phyloP scores from a whole-genome alignment of 2,329 filamentous ascomycete genomes.

The Xylariaceae sp. region DNA sequence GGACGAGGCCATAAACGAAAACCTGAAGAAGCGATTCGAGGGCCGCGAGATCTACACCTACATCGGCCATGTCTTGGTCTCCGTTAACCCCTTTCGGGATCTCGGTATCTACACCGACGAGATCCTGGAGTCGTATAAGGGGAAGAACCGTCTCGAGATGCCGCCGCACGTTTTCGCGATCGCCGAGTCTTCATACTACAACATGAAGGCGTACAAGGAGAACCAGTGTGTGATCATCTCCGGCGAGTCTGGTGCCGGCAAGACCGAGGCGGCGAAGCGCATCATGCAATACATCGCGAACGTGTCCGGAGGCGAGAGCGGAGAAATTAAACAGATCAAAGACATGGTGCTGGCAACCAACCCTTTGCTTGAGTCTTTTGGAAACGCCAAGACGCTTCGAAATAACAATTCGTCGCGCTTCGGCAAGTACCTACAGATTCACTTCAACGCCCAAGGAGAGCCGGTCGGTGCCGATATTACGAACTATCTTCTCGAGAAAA shows the following conservation, averaged over 20 bases:
- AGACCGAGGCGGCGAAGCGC: constrained; percentile 96
- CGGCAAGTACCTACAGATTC: constrained; percentile 95
- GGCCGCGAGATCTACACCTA: constrained; percentile 99
- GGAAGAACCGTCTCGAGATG: constrained; percentile 93
- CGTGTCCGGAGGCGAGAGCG: constrained; percentile 79
- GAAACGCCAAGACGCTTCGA: constrained; percentile 93
- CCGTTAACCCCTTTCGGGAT: constrained; percentile 96
- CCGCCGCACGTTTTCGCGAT: constrained; percentile 96
- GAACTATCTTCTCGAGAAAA: constrained; percentile 95
- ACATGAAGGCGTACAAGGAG: constrained; percentile 99
- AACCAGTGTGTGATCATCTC: constrained; percentile 99
- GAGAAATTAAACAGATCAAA: constrained; percentile 93
- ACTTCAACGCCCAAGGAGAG: constrained; percentile 88
- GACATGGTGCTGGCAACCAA: constrained; percentile 99
- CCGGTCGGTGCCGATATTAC: constrained; percentile 96
- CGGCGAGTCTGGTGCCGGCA: constrained; percentile 94
- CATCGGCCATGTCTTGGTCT: constrained; percentile 98
- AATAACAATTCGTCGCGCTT: constrained; percentile 99
- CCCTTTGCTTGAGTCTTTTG: constrained; percentile 92
- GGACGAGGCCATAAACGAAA: constrained; percentile 99
- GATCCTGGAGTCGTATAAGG: constrained; percentile 88
- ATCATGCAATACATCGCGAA: constrained; percentile 99
- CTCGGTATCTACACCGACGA: constrained; percentile 96
- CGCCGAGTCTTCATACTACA: constrained; percentile 94
- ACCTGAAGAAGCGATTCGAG: constrained; percentile 96